phyloP scores from a whole-genome alignment of 2,329 filamentous ascomycete genomes.

The Beauveria medogensis region DNA sequence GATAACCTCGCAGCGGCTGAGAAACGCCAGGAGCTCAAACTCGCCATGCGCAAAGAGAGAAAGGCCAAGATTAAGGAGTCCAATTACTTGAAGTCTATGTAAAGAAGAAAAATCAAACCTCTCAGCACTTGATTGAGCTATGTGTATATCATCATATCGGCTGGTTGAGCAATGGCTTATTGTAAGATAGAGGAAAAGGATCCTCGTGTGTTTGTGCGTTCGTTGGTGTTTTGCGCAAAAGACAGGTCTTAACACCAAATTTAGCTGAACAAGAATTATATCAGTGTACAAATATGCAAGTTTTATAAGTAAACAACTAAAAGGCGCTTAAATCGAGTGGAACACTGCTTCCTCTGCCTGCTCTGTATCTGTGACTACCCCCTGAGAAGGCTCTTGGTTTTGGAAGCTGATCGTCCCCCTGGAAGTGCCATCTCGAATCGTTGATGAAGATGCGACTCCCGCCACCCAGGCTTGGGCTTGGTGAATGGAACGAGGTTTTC shows the following conservation, averaged over 20 bases:
- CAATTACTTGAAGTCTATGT: slow-evolving; percentile 81
- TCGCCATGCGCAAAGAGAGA: slow-evolving; percentile 66
- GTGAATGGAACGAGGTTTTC: slow-evolving; percentile 24
- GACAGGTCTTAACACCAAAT: not conserved
- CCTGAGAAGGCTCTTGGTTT: slow-evolving; percentile 75
- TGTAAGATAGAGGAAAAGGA: slow-evolving; percentile 10
- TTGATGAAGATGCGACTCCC: slow-evolving; percentile 51
- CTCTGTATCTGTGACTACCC: slow-evolving; percentile 72
- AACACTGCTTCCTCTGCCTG: slow-evolving; percentile 87
- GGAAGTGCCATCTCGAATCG: slow-evolving; percentile 80
- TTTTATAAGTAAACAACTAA: slow-evolving; percentile 13
- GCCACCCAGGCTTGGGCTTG: slow-evolving; percentile 17
- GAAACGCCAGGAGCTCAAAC: slow-evolving; percentile 55
- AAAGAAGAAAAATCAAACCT: slow-evolving; percentile 18
- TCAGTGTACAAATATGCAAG: slow-evolving; percentile 9
- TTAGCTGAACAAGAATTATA: not conserved
- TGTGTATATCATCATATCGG: slow-evolving; percentile 20
- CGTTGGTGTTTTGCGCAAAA: not conserved
- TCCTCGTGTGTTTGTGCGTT: not conserved
- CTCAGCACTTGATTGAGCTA: slow-evolving; percentile 5
- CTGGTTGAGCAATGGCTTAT: slow-evolving; percentile 1
- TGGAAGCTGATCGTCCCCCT: slow-evolving; percentile 71
- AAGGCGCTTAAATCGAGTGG: slow-evolving; percentile 71
- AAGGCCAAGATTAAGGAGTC: slow-evolving; percentile 72
- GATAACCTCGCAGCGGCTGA: slow-evolving; percentile 39